A percentile compares a stretch with the other conserved stretches of the same genome.
Conservation (phyloP, 257 asterid species). For the Cynanchum wilfordii region DNA sequence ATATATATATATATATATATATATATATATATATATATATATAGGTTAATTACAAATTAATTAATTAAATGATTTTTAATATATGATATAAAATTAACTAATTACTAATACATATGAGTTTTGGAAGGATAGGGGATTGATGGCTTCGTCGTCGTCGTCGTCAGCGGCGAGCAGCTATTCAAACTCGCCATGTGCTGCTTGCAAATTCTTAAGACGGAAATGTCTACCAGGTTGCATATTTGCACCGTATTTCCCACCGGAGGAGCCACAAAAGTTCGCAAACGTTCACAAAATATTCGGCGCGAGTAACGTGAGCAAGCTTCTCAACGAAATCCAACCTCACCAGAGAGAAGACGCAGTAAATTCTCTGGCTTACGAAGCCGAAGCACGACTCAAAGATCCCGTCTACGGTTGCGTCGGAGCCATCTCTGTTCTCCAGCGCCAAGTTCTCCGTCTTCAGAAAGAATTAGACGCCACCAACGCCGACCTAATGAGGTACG, state of each 20-base stretch:
- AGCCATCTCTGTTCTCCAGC: slow-evolving; percentile 61
- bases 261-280: slow-evolving; percentile 62
- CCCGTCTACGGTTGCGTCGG: slow-evolving; percentile 84
- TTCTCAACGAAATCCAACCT: slow-evolving; percentile 55
- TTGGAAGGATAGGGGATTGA: background rate
- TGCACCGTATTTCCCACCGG: slow-evolving; percentile 72
- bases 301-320: slow-evolving; percentile 71
- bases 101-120: no score
- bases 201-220: slow-evolving; percentile 70
- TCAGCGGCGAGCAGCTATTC: slow-evolving; percentile 25
- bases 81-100: no score
- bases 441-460: slow-evolving; percentile 55
- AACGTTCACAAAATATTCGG: slow-evolving; percentile 76
- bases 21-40: no score
- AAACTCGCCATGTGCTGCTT: slow-evolving; percentile 85
- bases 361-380: slow-evolving; percentile 72
- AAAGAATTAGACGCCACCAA: slow-evolving; percentile 65
- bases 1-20: no score
- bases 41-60: no score
- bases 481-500: slow-evolving; percentile 52
- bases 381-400: slow-evolving; percentile 65
- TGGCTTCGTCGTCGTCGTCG: slow-evolving; percentile 39
- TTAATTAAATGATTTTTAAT: no score
- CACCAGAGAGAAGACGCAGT: slow-evolving; percentile 77
- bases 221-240: slow-evolving; percentile 61